Evolutionary conservation across 2,329 filamentous ascomycete species (phyloP).

Genomic region (Pleomassaria siparia): DNA sequence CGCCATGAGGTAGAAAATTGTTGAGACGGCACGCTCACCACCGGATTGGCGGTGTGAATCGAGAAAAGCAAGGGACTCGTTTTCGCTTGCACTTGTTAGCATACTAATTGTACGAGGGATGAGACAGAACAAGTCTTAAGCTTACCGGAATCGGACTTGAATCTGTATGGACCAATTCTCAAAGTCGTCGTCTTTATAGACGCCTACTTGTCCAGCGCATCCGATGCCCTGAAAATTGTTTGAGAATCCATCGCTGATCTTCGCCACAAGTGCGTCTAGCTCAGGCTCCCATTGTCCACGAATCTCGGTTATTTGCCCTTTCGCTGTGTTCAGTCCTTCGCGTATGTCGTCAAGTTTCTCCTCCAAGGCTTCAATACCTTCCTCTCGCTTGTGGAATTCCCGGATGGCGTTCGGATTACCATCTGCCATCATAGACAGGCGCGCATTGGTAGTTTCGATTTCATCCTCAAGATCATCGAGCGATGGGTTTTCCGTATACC

Average conservation of each 20-base stretch:
- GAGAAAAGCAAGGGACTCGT: slow-evolving; percentile 80
- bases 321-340: slow-evolving; percentile 57
- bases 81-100: slow-evolving; percentile 44
- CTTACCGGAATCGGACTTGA: slow-evolving; percentile 88
- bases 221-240: slow-evolving; percentile 94
- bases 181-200: slow-evolving; percentile 92
- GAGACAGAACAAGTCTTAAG: slow-evolving; percentile 9
- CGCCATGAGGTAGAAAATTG: slow-evolving; percentile 98
- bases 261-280: slow-evolving; percentile 73
- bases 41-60: slow-evolving; percentile 94
- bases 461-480: slow-evolving; percentile 68
- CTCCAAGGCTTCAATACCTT: slow-evolving; percentile 68
- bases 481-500: slow-evolving; percentile 19
- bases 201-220: slow-evolving; percentile 85
- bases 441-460: slow-evolving; percentile 71
- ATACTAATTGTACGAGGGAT: not conserved
- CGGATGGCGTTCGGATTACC: slow-evolving; percentile 74
- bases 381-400: slow-evolving; percentile 60
- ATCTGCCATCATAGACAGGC: slow-evolving; percentile 77
- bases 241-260: slow-evolving; percentile 87
- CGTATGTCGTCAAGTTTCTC: slow-evolving; percentile 60
- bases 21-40: slow-evolving; percentile 92
- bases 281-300: slow-evolving; percentile 78
- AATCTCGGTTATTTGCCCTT: slow-evolving; percentile 63
- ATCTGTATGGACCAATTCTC: slow-evolving; percentile 93